These are phyloP conservation scores for Aspergillus glaucus DNA, from an alignment of 2,329 filamentous ascomycete genomes.

Conservation along the genomic window DNA sequence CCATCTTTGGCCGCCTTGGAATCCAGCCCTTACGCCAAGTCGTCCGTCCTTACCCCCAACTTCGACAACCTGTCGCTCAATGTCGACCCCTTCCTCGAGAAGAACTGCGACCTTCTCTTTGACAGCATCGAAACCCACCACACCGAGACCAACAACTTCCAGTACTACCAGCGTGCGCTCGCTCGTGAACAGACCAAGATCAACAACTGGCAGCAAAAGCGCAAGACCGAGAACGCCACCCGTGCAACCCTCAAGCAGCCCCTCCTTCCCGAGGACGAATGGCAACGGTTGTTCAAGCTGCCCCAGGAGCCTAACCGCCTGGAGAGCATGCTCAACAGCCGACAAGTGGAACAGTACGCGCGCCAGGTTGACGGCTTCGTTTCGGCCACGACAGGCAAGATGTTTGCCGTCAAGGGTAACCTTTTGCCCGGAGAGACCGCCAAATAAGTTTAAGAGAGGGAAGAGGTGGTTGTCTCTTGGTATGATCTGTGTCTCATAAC, in stretches of 20 bases:
- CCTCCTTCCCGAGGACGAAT: slow-evolving; percentile 90
- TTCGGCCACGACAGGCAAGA: slow-evolving; percentile 85
- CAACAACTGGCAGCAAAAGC: slow-evolving; percentile 90
- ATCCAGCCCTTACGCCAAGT: slow-evolving; percentile 53
- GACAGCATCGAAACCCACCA: slow-evolving; percentile 98
- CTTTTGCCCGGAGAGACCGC: slow-evolving; percentile 51
- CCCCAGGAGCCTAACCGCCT: slow-evolving; percentile 88
- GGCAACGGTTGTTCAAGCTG: slow-evolving; percentile 96
- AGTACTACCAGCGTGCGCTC: slow-evolving; percentile 91
- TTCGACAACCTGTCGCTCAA: slow-evolving; percentile 84
- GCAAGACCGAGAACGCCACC: slow-evolving; percentile 88
- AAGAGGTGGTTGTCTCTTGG: slow-evolving; percentile 11
- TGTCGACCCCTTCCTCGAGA: slow-evolving; percentile 96
- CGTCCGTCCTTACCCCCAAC: slow-evolving; percentile 71
- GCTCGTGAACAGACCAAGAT: slow-evolving; percentile 95
- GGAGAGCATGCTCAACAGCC: slow-evolving; percentile 88
- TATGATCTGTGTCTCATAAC: slow-evolving; percentile 17
- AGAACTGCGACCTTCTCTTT: slow-evolving; percentile 91
- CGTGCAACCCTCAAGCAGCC: slow-evolving; percentile 81
- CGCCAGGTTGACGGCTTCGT: slow-evolving; percentile 96
- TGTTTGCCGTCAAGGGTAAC: slow-evolving; percentile 86
- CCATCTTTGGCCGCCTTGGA: slow-evolving; percentile 72
- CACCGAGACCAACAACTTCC: slow-evolving; percentile 98
- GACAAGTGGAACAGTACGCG: slow-evolving; percentile 96
- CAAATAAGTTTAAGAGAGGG: slow-evolving; percentile 20